These are phyloP conservation scores for Magnaporthales sp. DNA, from an alignment of 2,329 filamentous ascomycete genomes.

Conservation along the genomic window DNA sequence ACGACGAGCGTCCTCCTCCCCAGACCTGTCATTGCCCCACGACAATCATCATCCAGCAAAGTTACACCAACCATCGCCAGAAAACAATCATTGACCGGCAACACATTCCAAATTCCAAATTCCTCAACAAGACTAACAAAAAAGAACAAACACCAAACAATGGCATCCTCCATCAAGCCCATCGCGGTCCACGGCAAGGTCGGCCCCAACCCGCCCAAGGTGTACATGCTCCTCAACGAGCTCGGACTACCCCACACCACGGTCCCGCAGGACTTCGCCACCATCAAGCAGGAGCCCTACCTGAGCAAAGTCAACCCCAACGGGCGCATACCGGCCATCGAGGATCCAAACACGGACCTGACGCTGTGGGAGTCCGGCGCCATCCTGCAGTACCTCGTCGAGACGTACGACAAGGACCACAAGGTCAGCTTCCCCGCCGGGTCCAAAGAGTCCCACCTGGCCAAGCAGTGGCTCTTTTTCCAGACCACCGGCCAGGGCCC, in stretches of 20 bases:
- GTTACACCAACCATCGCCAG: not conserved
- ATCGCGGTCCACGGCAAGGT: conserved; percentile 17
- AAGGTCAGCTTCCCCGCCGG: conserved; percentile 28
- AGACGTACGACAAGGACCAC: conserved; percentile 32
- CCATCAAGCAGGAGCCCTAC: conserved; percentile 20
- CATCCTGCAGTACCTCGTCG: conserved; percentile 37
- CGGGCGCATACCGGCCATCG: conserved; percentile 9
- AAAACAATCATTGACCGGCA: not conserved
- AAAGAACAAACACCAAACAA: conserved; percentile 3
- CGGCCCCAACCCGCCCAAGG: conserved; percentile 22
- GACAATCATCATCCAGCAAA: not conserved
- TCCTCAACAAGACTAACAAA: not conserved
- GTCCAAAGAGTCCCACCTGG: conserved; percentile 23
- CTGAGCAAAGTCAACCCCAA: conserved; percentile 13
- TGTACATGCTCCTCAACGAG: conserved; percentile 19
- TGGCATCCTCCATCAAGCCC: conserved; percentile 16
- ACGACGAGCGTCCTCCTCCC: too few species aligned
- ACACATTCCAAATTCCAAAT: not conserved
- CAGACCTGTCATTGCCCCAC: not conserved
- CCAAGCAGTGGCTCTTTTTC: conserved; percentile 34
- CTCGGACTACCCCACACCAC: conserved; percentile 21
- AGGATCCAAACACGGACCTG: conserved; percentile 31
- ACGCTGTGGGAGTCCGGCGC: conserved; percentile 41
- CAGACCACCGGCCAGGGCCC: conserved; percentile 33
- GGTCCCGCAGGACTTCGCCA: conserved; percentile 12